A percentile compares a stretch with the other conserved stretches of the same genome.
These are phyloP conservation scores for Zasmidium citrigriseum DNA, from an alignment of 2,329 filamentous ascomycete genomes.

Conservation along the genomic window DNA sequence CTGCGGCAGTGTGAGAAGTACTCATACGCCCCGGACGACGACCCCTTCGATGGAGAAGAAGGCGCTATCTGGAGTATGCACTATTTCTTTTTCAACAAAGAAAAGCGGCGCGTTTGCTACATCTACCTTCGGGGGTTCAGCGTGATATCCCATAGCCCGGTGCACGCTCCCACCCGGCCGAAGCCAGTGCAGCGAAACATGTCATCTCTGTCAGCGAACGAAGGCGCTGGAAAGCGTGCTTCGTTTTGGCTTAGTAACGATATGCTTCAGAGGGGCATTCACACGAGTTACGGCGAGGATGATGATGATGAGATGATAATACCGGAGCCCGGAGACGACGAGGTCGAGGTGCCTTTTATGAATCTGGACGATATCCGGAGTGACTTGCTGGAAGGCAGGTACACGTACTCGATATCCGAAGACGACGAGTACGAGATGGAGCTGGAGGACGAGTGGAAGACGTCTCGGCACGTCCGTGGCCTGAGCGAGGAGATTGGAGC, in stretches of 20 bases:
- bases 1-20: slow-evolving; percentile 87
- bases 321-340: slow-evolving; percentile 30
- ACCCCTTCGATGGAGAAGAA: slow-evolving; percentile 89
- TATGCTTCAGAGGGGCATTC: slow-evolving; percentile 34
- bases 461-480: slow-evolving; percentile 25
- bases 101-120: slow-evolving; percentile 89
- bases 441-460: slow-evolving; percentile 13
- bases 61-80: slow-evolving; percentile 93
- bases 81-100: slow-evolving; percentile 97
- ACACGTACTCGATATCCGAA: slow-evolving; percentile 27
- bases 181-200: slow-evolving; percentile 29
- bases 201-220: slow-evolving; percentile 40
- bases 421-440: slow-evolving; percentile 22
- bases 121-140: slow-evolving; percentile 88
- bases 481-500: slow-evolving; percentile 35
- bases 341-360: slow-evolving; percentile 36
- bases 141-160: slow-evolving; percentile 66
- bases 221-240: slow-evolving; percentile 75
- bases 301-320: slow-evolving; percentile 34
- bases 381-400: slow-evolving; percentile 34
- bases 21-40: slow-evolving; percentile 83
- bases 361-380: slow-evolving; percentile 38
- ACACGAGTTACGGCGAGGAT: slow-evolving; percentile 33
- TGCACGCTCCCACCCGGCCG: slow-evolving; percentile 43
- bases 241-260: slow-evolving; percentile 83